Evolutionary conservation across 2,329 filamentous ascomycete species (phyloP).

Genomic region (Colletotrichum sp.): DNA sequence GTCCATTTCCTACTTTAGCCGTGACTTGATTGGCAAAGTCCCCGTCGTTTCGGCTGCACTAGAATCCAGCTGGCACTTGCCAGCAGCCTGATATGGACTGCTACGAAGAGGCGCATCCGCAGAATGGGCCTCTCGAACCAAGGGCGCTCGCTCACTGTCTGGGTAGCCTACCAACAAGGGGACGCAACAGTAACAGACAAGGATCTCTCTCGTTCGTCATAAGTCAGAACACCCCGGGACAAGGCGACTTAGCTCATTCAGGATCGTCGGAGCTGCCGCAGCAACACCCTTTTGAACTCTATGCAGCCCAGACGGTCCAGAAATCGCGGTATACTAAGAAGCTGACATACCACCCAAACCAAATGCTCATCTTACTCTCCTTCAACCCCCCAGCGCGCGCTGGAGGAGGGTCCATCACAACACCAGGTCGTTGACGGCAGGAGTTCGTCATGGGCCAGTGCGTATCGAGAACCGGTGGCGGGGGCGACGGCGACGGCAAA

Average conservation of each 20-base stretch:
- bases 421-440: background rate
- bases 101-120: background rate
- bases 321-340: background rate
- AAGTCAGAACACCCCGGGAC: background rate
- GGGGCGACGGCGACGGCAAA: background rate
- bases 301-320: background rate
- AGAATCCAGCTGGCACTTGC: background rate
- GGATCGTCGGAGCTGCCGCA: constrained; percentile 3
- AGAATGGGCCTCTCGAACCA: background rate
- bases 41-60: background rate
- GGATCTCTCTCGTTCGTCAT: background rate
- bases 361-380: constrained; percentile 9
- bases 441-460: constrained; percentile 17
- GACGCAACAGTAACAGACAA: background rate
- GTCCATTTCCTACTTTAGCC: background rate
- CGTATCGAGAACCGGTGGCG: constrained; percentile 1
- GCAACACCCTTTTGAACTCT: background rate
- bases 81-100: background rate
- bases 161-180: background rate
- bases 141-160: background rate
- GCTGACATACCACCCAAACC: background rate
- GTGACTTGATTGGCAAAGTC: background rate
- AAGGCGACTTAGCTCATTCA: background rate
- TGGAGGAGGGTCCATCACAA: constrained; percentile 12
- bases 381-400: constrained; percentile 6